phyloP scores from a whole-genome alignment of 1,139 yeast species.

The Kazachstania sp. region DNA sequence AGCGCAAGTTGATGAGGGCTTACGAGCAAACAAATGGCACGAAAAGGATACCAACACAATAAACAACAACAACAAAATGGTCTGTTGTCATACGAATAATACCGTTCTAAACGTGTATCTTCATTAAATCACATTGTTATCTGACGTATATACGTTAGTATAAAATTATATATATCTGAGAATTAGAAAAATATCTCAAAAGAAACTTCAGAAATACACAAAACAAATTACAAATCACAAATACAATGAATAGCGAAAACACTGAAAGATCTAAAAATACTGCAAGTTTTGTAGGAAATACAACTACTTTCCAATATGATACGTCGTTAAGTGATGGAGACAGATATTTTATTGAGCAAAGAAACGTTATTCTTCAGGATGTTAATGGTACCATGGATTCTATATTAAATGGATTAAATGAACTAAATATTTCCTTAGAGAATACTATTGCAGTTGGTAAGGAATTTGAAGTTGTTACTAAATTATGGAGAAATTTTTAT shows the following conservation, averaged over 20 bases:
- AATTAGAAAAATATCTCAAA: not conserved
- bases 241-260: not conserved
- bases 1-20: too few relatives aligned
- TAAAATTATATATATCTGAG: too few relatives aligned
- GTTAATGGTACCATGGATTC: conserved; percentile 39
- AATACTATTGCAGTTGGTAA: conserved; percentile 46
- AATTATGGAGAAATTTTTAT: conserved; percentile 44
- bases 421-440: conserved; percentile 44
- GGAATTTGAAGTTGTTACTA: conserved; percentile 45
- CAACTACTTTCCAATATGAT: not conserved
- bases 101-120: too few relatives aligned
- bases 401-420: conserved; percentile 41
- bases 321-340: conserved; percentile 16
- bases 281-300: not conserved
- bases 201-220: not conserved
- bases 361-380: conserved; percentile 27
- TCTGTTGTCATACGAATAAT: not conserved
- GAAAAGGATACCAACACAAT: too few relatives aligned
- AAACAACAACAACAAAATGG: not conserved
- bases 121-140: too few relatives aligned
- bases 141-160: too few relatives aligned
- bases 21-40: too few relatives aligned
- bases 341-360: conserved; percentile 26
- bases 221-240: not conserved
- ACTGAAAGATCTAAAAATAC: not conserved